Percentiles rank a stretch among this genome's conserved stretches.
Evolutionary conservation across 1,139 yeast genomes (phyloP).

Genomic region (Pichia sp.): DNA sequence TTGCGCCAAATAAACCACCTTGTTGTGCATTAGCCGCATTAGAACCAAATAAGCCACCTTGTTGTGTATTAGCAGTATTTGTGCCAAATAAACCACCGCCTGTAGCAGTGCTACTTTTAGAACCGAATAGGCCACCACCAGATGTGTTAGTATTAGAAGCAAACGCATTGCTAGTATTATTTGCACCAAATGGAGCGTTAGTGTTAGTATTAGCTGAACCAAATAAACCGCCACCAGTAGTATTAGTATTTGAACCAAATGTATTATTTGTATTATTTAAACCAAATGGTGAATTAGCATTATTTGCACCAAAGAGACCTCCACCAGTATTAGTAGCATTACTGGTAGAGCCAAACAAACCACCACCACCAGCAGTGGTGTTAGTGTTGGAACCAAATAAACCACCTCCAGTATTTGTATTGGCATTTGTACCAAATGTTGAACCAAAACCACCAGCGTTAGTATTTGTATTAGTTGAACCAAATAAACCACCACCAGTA

Average conservation of each 20-base stretch:
- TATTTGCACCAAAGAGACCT: conserved; percentile 19
- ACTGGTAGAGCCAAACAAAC: conserved; percentile 46
- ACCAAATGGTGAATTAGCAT: conserved; percentile 12
- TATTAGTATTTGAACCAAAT: conserved; percentile 26
- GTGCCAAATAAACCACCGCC: conserved; percentile 12
- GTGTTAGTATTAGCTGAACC: conserved; percentile 19
- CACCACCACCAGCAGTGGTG: conserved; percentile 30
- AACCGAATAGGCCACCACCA: conserved; percentile 17
- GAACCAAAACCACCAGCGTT: conserved; percentile 14
- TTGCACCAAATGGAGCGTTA: conserved; percentile 25
- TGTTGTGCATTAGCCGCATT: conserved; percentile 19
- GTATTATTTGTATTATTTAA: conserved; percentile 14
- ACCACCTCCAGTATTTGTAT: too few relatives aligned
- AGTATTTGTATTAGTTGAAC: conserved; percentile 8
- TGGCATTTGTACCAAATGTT: conserved; percentile 27
- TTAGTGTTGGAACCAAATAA: conserved; percentile 28
- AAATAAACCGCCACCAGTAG: too few relatives aligned
- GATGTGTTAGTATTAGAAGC: conserved; percentile 18
- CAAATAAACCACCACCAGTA: conserved; percentile 12
- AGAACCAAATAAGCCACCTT: conserved; percentile 27
- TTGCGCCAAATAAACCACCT: conserved; percentile 15
- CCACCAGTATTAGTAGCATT: conserved; percentile 1
- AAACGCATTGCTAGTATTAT: conserved; percentile 19
- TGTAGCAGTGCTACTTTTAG: conserved; percentile 20
- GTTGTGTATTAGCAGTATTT: conserved; percentile 20